Evolutionary conservation across 2,329 filamentous ascomycete species (phyloP).

Genomic region (Diaporthe velutina): DNA sequence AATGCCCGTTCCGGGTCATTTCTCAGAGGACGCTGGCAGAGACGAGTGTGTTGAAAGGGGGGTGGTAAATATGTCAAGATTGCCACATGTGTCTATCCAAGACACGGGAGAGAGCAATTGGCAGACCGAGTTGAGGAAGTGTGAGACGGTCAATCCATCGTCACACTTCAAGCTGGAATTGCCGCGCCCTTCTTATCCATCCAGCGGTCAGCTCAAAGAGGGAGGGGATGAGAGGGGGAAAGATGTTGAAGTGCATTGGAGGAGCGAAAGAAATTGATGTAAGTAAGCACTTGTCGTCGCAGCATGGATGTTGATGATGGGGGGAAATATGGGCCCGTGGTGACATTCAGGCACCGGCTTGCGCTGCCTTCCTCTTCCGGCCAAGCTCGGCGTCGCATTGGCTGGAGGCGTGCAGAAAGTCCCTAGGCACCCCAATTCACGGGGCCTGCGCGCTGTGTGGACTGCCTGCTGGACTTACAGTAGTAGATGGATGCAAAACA

Average conservation of each 20-base stretch:
- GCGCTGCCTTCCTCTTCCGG: conserved; percentile 35
- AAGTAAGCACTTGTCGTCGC: conserved; percentile 4
- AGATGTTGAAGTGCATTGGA: background rate
- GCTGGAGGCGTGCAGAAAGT: conserved; percentile 6
- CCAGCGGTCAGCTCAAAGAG: background rate
- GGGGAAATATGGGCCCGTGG: background rate
- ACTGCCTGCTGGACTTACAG: no score
- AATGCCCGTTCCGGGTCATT: conserved; percentile 16
- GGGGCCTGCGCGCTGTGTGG: background rate
- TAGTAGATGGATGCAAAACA: conserved; percentile 7
- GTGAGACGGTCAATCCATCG: conserved; percentile 7
- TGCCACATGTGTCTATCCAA: background rate
- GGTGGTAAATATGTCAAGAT: background rate
- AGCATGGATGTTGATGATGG: background rate
- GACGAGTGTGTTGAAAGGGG: background rate
- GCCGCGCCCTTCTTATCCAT: conserved; percentile 10
- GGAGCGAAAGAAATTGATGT: background rate
- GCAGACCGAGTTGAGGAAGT: background rate
- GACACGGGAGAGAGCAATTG: background rate
- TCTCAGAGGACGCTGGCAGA: background rate
- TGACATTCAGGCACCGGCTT: conserved; percentile 27
- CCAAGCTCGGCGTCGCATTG: conserved; percentile 28
- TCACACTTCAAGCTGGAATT: background rate
- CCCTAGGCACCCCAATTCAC: background rate
- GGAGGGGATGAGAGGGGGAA: background rate